These are phyloP conservation scores for Stachybotrys echinatus DNA, from an alignment of 2,329 filamentous ascomycete genomes.

Conservation along the genomic window DNA sequence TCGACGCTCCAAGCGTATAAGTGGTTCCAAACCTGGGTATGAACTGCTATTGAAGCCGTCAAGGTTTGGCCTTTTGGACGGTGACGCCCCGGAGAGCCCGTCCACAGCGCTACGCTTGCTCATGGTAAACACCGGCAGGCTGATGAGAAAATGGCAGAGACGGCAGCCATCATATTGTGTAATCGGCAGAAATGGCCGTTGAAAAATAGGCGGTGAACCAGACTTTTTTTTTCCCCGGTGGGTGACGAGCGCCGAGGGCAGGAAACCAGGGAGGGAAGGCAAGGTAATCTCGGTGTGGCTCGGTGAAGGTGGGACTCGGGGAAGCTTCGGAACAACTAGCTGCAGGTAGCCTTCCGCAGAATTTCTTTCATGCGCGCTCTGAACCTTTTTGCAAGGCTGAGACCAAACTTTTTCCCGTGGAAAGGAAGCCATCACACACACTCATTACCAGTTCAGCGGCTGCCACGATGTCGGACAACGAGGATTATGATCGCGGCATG, in stretches of 20 bases:
- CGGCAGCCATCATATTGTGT: background rate
- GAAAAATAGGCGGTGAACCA: constrained; percentile 23
- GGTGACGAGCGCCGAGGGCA: constrained; percentile 16
- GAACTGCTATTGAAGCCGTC: constrained; percentile 1
- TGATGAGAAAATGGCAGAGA: background rate
- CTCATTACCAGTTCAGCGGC: background rate
- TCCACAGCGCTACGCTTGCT: constrained; percentile 23
- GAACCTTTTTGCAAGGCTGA: constrained; percentile 24
- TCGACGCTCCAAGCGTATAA: background rate
- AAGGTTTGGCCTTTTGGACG: constrained; percentile 18
- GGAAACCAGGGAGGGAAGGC: too few species aligned
- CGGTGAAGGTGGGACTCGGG: constrained; percentile 14
- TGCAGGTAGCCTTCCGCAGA: background rate
- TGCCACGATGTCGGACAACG: constrained; percentile 65
- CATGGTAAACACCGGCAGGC: constrained; percentile 19
- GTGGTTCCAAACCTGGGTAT: background rate
- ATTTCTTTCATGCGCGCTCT: constrained; percentile 15
- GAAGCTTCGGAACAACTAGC: constrained; percentile 21
- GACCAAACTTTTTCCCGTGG: background rate
- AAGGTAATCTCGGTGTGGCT: constrained; percentile 7
- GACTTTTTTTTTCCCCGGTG: constrained; percentile 18
- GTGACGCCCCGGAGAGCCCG: constrained; percentile 14
- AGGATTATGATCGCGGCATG: constrained; percentile 57
- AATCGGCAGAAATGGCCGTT: constrained; percentile 22
- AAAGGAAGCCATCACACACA: background rate